Base-by-base conservation (phyloP, 805 yeast species). In the Saturnispora silvae region DNA sequence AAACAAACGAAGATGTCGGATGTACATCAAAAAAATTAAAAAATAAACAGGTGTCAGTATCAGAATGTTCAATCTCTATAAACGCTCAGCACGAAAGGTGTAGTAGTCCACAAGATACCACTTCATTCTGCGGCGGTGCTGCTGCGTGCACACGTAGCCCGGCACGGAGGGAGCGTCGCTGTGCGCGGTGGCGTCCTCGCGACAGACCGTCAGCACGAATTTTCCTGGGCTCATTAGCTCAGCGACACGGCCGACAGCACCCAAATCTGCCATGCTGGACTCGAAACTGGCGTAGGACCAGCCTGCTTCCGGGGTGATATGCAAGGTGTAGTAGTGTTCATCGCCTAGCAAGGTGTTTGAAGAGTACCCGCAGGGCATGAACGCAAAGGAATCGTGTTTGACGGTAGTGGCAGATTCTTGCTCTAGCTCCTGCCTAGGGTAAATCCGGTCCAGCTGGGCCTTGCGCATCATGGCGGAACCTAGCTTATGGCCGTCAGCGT, bases 241-340 rank as follows among this genome's bases (percentile, higher is more conserved):
- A 45, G 86, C 63, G 2, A 86, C 79, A 28, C 70, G 71, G 29
- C 60, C 46, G 43, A 83, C 57, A 3, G 25, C 37, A 3, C 31
- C 14, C 1, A 28, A 3, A 4, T 35, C 24, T 8, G 20, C 17
- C 11, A 69, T 13, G 56, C 84, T 89, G 16, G 96, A 77, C 56
- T 92, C 97, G 57, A 92, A 92, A 8, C 95, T 82, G 4, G 97
- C 97, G 59, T 89, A 89, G 4, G 96, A 84, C 85, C 94, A 89
- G 26, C 89, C 95, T 17, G 66, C 56, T 55, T 92, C 97, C 0
- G 97, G 97, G 0, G 98, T 92, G 29, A 92, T 82, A 55, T 92
- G 97, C 41, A 87, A 65, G 7, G 96, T 89, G 56, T 78, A 81
- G 47, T 67, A 59, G 52, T 74, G 75, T 47, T 70, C 67, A 29